These are phyloP conservation scores for Colletotrichum neosansevieriae DNA, from an alignment of 2,329 filamentous ascomycete genomes.

Conservation along the genomic window DNA sequence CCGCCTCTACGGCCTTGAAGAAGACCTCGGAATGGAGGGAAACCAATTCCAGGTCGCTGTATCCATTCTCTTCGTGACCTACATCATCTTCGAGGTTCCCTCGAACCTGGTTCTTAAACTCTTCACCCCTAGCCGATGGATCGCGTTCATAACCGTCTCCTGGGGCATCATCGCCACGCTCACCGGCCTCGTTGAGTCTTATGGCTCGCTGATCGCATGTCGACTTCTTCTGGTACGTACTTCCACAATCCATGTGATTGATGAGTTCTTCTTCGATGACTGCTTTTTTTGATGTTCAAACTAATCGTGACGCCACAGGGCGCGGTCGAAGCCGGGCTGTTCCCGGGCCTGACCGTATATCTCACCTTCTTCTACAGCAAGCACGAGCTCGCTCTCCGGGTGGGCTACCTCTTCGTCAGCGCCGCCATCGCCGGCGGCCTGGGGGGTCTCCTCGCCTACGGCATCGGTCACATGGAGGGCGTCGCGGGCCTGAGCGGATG, in stretches of 20 bases:
- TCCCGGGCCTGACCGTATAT: constrained; percentile 76
- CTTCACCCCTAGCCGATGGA: constrained; percentile 71
- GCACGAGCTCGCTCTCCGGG: constrained; percentile 76
- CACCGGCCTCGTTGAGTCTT: constrained; percentile 76
- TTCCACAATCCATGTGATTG: too few species aligned
- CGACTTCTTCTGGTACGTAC: constrained; percentile 67
- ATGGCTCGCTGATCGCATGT: constrained; percentile 74
- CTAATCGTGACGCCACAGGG: constrained; percentile 51
- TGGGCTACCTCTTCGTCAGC: constrained; percentile 79
- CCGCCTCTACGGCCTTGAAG: constrained; percentile 72
- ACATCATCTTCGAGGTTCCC: constrained; percentile 71
- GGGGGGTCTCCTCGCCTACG: constrained; percentile 80
- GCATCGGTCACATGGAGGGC: constrained; percentile 79
- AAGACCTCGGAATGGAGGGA: constrained; percentile 69
- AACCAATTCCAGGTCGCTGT: constrained; percentile 80
- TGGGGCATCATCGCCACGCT: constrained; percentile 79
- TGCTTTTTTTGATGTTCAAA: too few species aligned
- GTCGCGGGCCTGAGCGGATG: constrained; percentile 73
- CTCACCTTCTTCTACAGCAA: constrained; percentile 83
- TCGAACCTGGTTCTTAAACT: constrained; percentile 74
- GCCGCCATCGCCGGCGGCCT: constrained; percentile 78
- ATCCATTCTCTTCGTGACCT: constrained; percentile 77
- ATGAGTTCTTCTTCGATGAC: too few species aligned
- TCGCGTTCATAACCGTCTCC: constrained; percentile 71
- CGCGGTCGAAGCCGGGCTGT: constrained; percentile 75